phyloP scores from a whole-genome alignment of 257 asterid species.

The Solanum pinnatisectum region DNA sequence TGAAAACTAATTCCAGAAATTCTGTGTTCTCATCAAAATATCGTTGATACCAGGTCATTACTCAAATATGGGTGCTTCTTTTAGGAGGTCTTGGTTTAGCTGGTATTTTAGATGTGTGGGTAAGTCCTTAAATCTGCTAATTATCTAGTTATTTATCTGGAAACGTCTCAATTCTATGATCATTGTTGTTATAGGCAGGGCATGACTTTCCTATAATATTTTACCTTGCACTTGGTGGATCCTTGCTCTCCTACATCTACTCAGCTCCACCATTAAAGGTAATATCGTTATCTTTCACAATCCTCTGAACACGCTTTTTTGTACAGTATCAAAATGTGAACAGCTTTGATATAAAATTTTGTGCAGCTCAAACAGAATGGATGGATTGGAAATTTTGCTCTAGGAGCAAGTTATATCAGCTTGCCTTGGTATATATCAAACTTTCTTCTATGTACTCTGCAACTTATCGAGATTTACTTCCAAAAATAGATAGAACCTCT shows the following conservation, averaged over 20 bases:
- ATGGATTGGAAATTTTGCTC: conserved; percentile 96
- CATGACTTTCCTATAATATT: conserved; percentile 73
- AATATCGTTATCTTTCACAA: conserved; percentile 3
- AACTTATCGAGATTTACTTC: background rate
- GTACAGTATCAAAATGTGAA: background rate
- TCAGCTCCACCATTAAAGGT: conserved; percentile 99
- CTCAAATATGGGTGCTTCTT: conserved; percentile 95
- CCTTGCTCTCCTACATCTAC: conserved; percentile 87
- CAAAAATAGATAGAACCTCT: background rate
- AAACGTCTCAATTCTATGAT: background rate
- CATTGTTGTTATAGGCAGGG: conserved; percentile 56
- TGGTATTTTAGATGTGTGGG: conserved; percentile 87
- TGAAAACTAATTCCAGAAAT: background rate
- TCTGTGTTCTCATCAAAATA: background rate
- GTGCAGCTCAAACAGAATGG: conserved; percentile 94
- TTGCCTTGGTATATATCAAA: conserved; percentile 65
- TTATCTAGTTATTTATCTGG: background rate
- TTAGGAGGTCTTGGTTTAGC: conserved; percentile 83
- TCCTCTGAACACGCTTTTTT: background rate
- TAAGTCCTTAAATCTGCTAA: conserved; percentile 29
- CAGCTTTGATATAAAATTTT: background rate
- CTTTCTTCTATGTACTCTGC: background rate
- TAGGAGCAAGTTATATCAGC: conserved; percentile 95
- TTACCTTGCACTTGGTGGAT: conserved; percentile 93
- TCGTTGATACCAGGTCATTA: conserved; percentile 57